Percentiles rank a stretch among this genome's conserved stretches.
Evolutionary conservation across 306 rosid genomes (phyloP).

Genomic region (Trifolium fragiferum): DNA sequence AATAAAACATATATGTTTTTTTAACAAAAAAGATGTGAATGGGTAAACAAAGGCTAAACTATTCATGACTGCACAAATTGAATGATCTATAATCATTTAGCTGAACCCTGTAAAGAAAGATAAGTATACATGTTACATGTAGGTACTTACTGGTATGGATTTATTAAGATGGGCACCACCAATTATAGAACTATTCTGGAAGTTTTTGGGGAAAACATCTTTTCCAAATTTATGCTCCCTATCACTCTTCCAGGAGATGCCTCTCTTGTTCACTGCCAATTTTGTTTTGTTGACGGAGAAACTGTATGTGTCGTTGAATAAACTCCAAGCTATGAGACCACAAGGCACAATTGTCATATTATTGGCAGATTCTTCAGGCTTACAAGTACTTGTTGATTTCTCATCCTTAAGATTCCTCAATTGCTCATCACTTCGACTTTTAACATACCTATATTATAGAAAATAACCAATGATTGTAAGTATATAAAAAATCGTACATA

Average conservation of each 20-base stretch:
- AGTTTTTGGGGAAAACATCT: conserved; percentile 78
- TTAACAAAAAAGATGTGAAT: background rate
- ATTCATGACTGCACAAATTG: conserved; percentile 1
- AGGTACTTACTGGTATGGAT: conserved; percentile 59
- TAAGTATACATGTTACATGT: background rate
- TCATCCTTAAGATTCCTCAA: conserved; percentile 47
- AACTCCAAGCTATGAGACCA: conserved; percentile 97
- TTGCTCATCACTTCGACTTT: conserved; percentile 89
- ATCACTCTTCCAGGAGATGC: conserved; percentile 91
- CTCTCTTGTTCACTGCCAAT: conserved; percentile 69
- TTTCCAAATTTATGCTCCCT: conserved; percentile 88
- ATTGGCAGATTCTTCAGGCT: conserved; percentile 62
- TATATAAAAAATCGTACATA: conserved; percentile 8
- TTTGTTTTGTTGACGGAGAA: conserved; percentile 51
- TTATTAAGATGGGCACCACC: conserved; percentile 62
- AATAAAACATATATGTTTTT: background rate
- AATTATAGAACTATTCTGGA: conserved; percentile 66
- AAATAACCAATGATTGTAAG: background rate
- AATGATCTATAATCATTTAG: conserved; percentile 12
- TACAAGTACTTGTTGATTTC: conserved; percentile 50
- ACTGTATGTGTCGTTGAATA: conserved; percentile 86
- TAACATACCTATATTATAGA: conserved; percentile 72
- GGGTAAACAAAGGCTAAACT: background rate
- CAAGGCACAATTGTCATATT: conserved; percentile 70
- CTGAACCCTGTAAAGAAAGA: conserved; percentile 1